Evolutionary conservation across 2,329 filamentous ascomycete species (phyloP).

Genomic region (Talaromyces pinophilus): DNA sequence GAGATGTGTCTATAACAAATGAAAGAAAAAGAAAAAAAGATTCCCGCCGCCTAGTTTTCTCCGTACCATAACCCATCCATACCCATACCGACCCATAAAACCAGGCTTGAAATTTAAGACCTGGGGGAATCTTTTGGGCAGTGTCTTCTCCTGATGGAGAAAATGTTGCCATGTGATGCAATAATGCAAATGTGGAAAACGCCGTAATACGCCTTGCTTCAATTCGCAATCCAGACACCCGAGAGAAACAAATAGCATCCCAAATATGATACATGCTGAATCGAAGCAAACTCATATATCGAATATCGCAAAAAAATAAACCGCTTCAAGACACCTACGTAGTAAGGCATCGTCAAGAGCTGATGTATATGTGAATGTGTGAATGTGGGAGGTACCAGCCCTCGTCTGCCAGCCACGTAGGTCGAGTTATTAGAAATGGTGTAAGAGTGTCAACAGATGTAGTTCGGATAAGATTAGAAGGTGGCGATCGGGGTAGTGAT

Average conservation of each 20-base stretch:
- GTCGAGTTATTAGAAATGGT: conserved; percentile 20
- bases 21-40: neutral
- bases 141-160: neutral
- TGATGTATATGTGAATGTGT: conserved; percentile 3
- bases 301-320: neutral
- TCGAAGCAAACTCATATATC: conserved; percentile 14
- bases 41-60: neutral
- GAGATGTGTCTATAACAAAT: conserved; percentile 31
- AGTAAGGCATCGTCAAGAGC: conserved; percentile 15
- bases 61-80: neutral
- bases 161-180: conserved; percentile 1
- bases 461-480: conserved; percentile 18
- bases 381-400: conserved; percentile 22
- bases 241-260: neutral
- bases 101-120: neutral
- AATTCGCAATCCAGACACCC: neutral
- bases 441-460: conserved; percentile 21
- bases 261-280: conserved; percentile 16
- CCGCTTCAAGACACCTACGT: conserved; percentile 10
- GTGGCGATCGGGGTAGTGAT: conserved; percentile 13
- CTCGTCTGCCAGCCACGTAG: conserved; percentile 21
- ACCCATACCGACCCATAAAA: conserved; percentile 1
- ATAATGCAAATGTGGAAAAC: neutral
- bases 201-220: conserved; percentile 5
- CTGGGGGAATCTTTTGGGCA: conserved; percentile 2